Evolutionary conservation across 2,329 filamentous ascomycete species (phyloP), one percentile per base, ranked within the genome.

Genomic region (Clonostachys rosea): DNA sequence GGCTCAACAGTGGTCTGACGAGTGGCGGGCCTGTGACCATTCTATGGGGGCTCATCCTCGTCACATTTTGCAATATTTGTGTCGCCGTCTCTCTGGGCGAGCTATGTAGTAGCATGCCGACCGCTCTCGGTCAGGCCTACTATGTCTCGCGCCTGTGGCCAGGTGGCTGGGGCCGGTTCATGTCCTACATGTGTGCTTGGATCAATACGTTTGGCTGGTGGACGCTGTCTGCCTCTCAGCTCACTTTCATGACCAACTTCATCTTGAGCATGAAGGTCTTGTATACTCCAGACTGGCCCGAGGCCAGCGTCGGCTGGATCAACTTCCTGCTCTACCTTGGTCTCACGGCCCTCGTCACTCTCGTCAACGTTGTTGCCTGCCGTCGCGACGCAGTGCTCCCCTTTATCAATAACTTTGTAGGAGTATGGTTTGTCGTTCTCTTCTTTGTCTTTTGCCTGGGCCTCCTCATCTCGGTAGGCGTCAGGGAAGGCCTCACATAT

Each of bases 121-220:
- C 74, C 2, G 74, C 74, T 0, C 59, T 78, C 2, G 75, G 75
- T 2, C 75, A 79, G 57, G 74, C 74, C 1, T 77, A 75, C 57
- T 79, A 73, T 71, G 37, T 51, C 12, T 45, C 49, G 30, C 41
- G 44, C 30, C 40, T 51, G 30, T 51, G 49, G 49, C 49, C 18
- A 63, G 65, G 62, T 52, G 17, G 17, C 17, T 59, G 3, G 2
- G 74, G 72, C 5, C 64, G 73, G 2, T 73, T 74, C 43, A 52
- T 61, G 14, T 73, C 69, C 11, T 76, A 76, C 53, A 68, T 76
- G 65, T 74, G 71, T 52, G 74, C 73, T 5, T 76, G 73, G 73
- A 74, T 76, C 55, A 76, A 76, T 54, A 74, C 68, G 1, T 77
- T 77, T 50, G 73, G 73, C 30, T 77, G 74, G 74, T 76, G 73